A percentile compares a stretch with the other conserved stretches of the same genome.
Evolutionary conservation across 2,329 filamentous ascomycete genomes (phyloP).

Genomic region (Monilinia vaccinii-corymbosi): DNA sequence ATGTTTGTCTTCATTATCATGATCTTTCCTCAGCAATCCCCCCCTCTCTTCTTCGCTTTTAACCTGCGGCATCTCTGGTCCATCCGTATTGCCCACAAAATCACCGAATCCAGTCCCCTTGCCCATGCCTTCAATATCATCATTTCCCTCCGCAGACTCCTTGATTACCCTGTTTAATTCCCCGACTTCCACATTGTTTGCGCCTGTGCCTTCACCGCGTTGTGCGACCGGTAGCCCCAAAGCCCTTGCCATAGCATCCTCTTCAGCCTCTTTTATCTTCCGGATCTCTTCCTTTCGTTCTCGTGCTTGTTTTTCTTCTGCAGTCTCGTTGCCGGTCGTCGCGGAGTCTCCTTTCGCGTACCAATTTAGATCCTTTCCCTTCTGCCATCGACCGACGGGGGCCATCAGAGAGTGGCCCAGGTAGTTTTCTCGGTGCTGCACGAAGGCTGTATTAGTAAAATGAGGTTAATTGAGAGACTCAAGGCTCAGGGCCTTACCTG

Average conservation of each 20-base stretch:
- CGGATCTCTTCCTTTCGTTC: slow-evolving; percentile 69
- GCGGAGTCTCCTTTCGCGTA: slow-evolving; percentile 49
- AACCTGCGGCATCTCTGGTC: slow-evolving; percentile 12
- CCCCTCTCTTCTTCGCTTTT: slow-evolving; percentile 14
- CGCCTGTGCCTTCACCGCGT: slow-evolving; percentile 42
- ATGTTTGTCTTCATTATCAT: slow-evolving; percentile 19
- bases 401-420: slow-evolving; percentile 68
- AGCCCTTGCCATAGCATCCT: slow-evolving; percentile 78
- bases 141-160: slow-evolving; percentile 34
- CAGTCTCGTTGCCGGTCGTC: slow-evolving; percentile 46
- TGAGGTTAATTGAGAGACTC: neutral
- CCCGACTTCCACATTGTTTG: slow-evolving; percentile 61
- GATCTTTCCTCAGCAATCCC: slow-evolving; percentile 15
- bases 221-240: slow-evolving; percentile 67
- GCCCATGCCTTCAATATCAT: slow-evolving; percentile 26
- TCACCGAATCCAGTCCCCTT: slow-evolving; percentile 27
- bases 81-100: slow-evolving; percentile 25
- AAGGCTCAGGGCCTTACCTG: slow-evolving; percentile 25
- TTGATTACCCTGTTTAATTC: slow-evolving; percentile 47
- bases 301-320: slow-evolving; percentile 48
- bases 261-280: slow-evolving; percentile 81
- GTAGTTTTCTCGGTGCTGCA: slow-evolving; percentile 71
- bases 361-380: slow-evolving; percentile 53
- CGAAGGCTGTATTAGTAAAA: neutral
- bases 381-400: slow-evolving; percentile 66